A percentile compares a stretch with the other conserved stretches of the same genome.
Conservation (phyloP, 345 rosid species). For the Gossypium sturtianum region DNA sequence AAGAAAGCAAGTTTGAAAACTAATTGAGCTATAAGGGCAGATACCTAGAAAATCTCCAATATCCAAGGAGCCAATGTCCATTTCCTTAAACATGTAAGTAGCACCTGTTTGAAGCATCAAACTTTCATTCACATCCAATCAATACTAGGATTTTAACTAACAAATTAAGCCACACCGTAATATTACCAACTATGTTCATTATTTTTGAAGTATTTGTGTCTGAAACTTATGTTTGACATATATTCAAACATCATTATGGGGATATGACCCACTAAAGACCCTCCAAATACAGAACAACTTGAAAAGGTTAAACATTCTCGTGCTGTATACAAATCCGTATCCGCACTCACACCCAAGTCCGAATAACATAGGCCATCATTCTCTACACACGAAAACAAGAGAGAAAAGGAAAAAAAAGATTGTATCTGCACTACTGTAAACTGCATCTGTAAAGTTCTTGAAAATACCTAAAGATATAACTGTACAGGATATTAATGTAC, state of each 20-base stretch:
- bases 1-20: slow-evolving; percentile 1
- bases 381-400: not conserved
- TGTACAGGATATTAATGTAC: slow-evolving; percentile 74
- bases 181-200: not conserved
- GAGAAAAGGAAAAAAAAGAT: not conserved
- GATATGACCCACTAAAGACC: not conserved
- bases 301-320: not conserved
- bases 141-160: not conserved
- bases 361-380: not conserved
- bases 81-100: slow-evolving; percentile 47
- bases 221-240: not conserved
- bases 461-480: slow-evolving; percentile 66
- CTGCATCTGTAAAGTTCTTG: not conserved
- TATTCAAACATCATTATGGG: not conserved
- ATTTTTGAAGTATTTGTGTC: not conserved
- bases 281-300: not conserved
- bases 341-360: not conserved
- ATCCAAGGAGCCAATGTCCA: slow-evolving; percentile 60
- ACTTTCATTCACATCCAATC: slow-evolving; percentile 6
- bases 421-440: slow-evolving; percentile 5
- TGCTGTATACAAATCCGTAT: not conserved
- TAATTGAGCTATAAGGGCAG: slow-evolving; percentile 4
- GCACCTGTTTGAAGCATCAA: slow-evolving; percentile 56
- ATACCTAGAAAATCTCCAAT: slow-evolving; percentile 87
- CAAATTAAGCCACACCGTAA: not conserved